Conservation (phyloP, 2,329 filamentous ascomycete species). For the Aspergillus aculeatus region DNA sequence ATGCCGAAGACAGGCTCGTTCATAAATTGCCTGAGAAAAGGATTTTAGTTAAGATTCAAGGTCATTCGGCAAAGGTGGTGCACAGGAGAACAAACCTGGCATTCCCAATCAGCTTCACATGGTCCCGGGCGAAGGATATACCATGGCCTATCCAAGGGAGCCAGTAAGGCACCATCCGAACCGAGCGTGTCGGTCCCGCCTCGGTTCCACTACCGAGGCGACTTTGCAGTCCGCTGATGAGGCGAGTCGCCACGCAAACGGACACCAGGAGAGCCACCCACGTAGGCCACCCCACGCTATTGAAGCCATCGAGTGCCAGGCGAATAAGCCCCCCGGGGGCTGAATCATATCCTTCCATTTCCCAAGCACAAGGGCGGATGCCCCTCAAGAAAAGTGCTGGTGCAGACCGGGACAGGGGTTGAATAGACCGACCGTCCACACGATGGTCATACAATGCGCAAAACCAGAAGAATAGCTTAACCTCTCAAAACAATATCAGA, state of each 20-base stretch:
- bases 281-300: conserved; percentile 25
- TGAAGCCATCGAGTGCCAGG: conserved; percentile 19
- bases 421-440: not conserved
- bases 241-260: conserved; percentile 39
- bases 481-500: not conserved
- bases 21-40: conserved; percentile 33
- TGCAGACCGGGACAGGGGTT: not conserved
- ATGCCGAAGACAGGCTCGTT: conserved; percentile 49
- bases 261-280: conserved; percentile 30
- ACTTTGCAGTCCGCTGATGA: conserved; percentile 38
- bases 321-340: conserved; percentile 18
- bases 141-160: conserved; percentile 58
- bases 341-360: conserved; percentile 20
- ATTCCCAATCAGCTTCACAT: conserved; percentile 45
- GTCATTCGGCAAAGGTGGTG: not conserved
- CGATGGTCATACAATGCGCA: not conserved
- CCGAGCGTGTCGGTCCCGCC: conserved; percentile 32
- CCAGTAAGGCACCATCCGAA: conserved; percentile 59
- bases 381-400: not conserved
- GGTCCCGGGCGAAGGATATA: conserved; percentile 47
- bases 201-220: conserved; percentile 19
- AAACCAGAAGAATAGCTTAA: not conserved
- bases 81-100: conserved; percentile 35
- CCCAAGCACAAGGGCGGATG: not conserved
- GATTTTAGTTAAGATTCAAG: not conserved